Base-by-base conservation (phyloP, 1,284 basidiomycete genomes). In the Bondarzewia mesenterica region DNA sequence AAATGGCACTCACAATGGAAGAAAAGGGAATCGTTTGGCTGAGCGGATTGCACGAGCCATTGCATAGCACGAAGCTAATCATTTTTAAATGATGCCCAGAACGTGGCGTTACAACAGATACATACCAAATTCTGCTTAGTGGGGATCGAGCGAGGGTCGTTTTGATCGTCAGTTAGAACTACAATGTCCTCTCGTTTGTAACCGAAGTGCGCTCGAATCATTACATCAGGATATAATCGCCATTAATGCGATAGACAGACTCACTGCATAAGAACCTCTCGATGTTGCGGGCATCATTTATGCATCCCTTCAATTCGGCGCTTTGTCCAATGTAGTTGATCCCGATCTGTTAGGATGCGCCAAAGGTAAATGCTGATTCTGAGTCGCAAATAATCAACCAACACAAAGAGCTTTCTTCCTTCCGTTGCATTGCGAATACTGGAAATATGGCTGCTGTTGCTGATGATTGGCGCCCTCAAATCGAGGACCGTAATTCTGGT, bases 241-340 rank as follows among this genome's bases (percentile, higher is more conserved):
- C 7, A 10, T 37, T 43, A n/a, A n/a, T n/a, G n/a, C n/a, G n/a
- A n/a, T n/a, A 41, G 10, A 21, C 10, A 25, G 36, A 60, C 77
- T 56, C 58, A 89, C 86, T 64, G 52, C 72, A 73, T 25, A 94
- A 68, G 69, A 94, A 94, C 6, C 69, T 61, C 57, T 80, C 70
- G 48, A 95, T 78, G 60, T 93, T 93, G 41, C 73, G 68, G 0
- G 81, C 91, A 57, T 96, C 93, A 62, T 95, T 93, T 64, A 93
- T 89, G 58, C 93, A 95, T 2, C 93, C 92, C 20, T 71, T 67
- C 32, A 95, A 67, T 58, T 82, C 79, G 7, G 70, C 74, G 2
- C 64, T 60, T 52, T 81, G 77, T 4, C 85, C 80, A 48, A 78
- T 59, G 62, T 94, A 95, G 68, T 94, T 93, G 62, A 93, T 85